phyloP scores from a whole-genome alignment of 2,329 filamentous ascomycete genomes.

The Aspergillus calidoustus region DNA sequence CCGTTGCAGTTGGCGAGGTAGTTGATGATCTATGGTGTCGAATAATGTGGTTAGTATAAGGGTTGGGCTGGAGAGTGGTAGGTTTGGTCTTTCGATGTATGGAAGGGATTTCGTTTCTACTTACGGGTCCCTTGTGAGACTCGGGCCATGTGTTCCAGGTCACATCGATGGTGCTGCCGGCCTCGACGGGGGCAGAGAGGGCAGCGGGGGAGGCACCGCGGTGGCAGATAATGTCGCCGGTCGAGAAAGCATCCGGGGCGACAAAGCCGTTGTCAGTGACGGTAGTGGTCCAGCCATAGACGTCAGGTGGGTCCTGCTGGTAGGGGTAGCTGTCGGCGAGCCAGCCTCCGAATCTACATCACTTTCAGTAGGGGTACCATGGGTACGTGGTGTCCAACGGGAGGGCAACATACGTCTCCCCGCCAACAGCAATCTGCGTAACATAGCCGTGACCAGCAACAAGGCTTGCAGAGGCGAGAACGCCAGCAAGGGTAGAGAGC shows the following conservation, averaged over 20 bases:
- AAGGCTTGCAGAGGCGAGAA: constrained; percentile 36
- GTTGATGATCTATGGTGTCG: constrained; percentile 52
- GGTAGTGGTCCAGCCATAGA: constrained; percentile 58
- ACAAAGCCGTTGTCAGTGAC: constrained; percentile 59
- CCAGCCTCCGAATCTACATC: constrained; percentile 44
- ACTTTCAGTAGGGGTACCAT: not conserved
- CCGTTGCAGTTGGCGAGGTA: constrained; percentile 64
- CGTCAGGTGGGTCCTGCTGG: constrained; percentile 38
- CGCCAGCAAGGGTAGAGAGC: constrained; percentile 25
- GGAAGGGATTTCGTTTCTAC: not conserved
- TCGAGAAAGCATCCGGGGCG: constrained; percentile 43
- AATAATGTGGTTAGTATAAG: not conserved
- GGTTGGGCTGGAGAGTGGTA: not conserved
- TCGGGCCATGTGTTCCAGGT: constrained; percentile 68
- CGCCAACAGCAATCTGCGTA: constrained; percentile 24
- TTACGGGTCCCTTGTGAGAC: constrained; percentile 60
- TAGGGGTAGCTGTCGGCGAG: constrained; percentile 39
- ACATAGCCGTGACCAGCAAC: constrained; percentile 39
- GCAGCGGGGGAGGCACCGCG: constrained; percentile 55
- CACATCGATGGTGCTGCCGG: constrained; percentile 60
- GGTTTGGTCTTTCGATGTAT: not conserved
- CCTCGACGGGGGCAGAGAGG: constrained; percentile 57
- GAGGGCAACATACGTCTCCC: not conserved
- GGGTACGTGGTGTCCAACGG: not conserved
- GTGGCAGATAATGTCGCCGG: constrained; percentile 64